These are phyloP conservation scores for Suillus occidentalis DNA, from an alignment of 768 basidiomycete species.

Conservation along the genomic window DNA sequence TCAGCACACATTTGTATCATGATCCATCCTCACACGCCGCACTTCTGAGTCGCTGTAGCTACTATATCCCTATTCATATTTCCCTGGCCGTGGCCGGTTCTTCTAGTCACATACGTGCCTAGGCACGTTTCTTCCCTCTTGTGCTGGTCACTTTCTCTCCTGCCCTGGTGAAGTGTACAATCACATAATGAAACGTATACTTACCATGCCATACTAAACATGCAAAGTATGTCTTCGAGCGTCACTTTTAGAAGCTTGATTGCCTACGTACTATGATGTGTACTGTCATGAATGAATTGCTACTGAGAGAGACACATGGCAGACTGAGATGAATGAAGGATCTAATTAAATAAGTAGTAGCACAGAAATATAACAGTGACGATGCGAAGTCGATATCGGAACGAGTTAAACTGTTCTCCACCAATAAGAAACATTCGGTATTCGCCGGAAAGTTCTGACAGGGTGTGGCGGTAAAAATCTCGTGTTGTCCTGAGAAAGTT, in stretches of 20 bases:
- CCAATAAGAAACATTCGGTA: background rate
- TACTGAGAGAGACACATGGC: background rate
- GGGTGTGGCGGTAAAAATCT: background rate
- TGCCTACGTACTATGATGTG: background rate
- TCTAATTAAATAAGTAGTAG: background rate
- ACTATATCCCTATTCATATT: constrained; percentile 4
- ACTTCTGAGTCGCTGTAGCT: background rate
- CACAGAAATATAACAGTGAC: too few species aligned
- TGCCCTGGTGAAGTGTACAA: background rate
- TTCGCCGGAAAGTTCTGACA: background rate
- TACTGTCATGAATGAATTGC: background rate
- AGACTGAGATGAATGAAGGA: background rate
- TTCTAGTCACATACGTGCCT: background rate
- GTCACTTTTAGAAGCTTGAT: background rate
- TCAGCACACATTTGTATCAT: background rate
- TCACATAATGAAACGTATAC: background rate
- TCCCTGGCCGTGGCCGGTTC: background rate
- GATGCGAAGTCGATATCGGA: too few species aligned
- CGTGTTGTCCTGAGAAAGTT: background rate
- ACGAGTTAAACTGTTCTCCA: too few species aligned
- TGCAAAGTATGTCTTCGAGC: background rate
- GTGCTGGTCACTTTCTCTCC: background rate
- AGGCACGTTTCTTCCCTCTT: background rate
- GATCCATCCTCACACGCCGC: background rate
- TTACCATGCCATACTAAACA: background rate